These are phyloP conservation scores for Alternaria brassicicola DNA, from an alignment of 2,329 filamentous ascomycete genomes.

Conservation along the genomic window DNA sequence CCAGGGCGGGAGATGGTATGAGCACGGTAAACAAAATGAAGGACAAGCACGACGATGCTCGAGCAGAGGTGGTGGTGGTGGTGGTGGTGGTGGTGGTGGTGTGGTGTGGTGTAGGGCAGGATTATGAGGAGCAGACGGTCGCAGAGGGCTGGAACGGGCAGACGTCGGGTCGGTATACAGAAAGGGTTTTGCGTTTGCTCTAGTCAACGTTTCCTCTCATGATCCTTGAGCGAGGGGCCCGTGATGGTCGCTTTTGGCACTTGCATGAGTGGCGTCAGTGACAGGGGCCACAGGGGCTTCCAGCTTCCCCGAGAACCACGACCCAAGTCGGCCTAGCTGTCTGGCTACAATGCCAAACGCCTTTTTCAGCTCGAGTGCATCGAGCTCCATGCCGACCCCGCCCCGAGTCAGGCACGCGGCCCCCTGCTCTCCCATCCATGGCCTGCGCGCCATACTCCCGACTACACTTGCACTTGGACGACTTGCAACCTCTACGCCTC, in stretches of 20 bases:
- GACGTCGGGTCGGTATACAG: slow-evolving; percentile 17
- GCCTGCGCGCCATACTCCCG: not conserved
- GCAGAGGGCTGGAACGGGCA: slow-evolving; percentile 20
- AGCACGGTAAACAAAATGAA: slow-evolving; percentile 22
- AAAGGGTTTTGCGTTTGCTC: slow-evolving; percentile 37
- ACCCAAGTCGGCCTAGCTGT: slow-evolving; percentile 7
- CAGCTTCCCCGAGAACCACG: slow-evolving; percentile 25
- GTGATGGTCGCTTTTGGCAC: slow-evolving; percentile 14
- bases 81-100: not conserved
- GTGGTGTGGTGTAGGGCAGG: slow-evolving; percentile 11
- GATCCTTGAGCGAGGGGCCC: slow-evolving; percentile 11
- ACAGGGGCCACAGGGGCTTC: slow-evolving; percentile 29
- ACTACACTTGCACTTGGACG: not conserved
- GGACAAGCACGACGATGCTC: slow-evolving; percentile 25
- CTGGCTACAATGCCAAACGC: slow-evolving; percentile 5
- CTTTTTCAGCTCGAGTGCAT: slow-evolving; percentile 9
- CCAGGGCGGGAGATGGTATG: not conserved
- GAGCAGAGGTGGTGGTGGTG: not conserved
- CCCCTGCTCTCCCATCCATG: not conserved
- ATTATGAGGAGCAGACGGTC: slow-evolving; percentile 22
- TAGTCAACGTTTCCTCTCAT: slow-evolving; percentile 15
- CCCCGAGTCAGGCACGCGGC: slow-evolving; percentile 9
- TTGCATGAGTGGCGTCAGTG: slow-evolving; percentile 22
- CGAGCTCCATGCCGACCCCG: slow-evolving; percentile 10
- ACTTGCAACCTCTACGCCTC: not conserved